These are phyloP conservation scores for Eleusine indica DNA, from an alignment of 176 grass and related monocot genomes.

Conservation along the genomic window DNA sequence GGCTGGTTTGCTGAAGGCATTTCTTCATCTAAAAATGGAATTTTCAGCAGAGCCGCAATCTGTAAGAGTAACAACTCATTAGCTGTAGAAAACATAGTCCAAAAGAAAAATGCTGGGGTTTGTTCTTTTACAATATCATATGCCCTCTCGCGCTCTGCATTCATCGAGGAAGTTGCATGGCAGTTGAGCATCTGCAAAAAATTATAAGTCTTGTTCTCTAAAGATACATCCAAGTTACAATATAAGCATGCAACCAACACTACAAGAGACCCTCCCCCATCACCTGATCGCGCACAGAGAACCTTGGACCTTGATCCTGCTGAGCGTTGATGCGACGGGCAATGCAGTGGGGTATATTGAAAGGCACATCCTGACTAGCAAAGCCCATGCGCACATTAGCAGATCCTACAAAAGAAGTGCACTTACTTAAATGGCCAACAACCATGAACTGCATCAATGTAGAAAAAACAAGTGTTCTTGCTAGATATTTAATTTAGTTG, in stretches of 20 bases:
- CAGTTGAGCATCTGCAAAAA: slow-evolving; percentile 70
- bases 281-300: slow-evolving; percentile 73
- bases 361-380: slow-evolving; percentile 83
- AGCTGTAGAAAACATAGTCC: slow-evolving; percentile 16
- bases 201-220: neutral
- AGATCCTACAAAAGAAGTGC: slow-evolving; percentile 53
- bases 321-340: slow-evolving; percentile 52
- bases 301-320: slow-evolving; percentile 33
- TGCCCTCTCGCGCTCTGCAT: slow-evolving; percentile 78
- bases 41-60: slow-evolving; percentile 90
- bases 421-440: slow-evolving; percentile 8
- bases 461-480: neutral
- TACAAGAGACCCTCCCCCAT: neutral
- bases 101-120: slow-evolving; percentile 16
- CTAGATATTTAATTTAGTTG: neutral
- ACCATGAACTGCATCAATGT: neutral
- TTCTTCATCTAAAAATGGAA: slow-evolving; percentile 88
- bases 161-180: slow-evolving; percentile 53
- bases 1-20: slow-evolving; percentile 49
- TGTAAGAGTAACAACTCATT: slow-evolving; percentile 27
- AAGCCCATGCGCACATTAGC: slow-evolving; percentile 84
- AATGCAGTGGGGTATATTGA: slow-evolving; percentile 81
- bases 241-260: neutral
- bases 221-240: slow-evolving; percentile 9
- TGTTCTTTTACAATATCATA: slow-evolving; percentile 78